phyloP scores from a whole-genome alignment of 1,284 basidiomycete species.

The Sporisorium reilianum region DNA sequence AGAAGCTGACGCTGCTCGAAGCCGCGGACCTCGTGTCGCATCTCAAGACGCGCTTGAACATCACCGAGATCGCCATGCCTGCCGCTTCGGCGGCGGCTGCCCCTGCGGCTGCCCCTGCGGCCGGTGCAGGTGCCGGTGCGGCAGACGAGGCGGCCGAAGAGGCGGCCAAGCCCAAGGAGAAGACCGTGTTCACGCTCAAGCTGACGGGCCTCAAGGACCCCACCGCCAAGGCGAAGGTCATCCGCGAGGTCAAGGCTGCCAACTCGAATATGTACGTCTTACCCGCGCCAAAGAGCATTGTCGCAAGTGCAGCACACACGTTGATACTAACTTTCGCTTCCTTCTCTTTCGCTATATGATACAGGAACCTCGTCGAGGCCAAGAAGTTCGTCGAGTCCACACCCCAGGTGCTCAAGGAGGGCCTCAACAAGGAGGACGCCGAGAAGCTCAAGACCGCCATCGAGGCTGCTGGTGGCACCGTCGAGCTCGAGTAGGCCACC shows the following conservation, averaged over 20 bases:
- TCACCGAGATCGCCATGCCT: conserved; percentile 97
- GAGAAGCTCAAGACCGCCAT: conserved; percentile 94
- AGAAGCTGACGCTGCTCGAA: conserved; percentile 88
- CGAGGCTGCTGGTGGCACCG: conserved; percentile 87
- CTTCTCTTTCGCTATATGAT: background rate
- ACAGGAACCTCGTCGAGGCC: conserved; percentile 74
- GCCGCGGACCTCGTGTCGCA: conserved; percentile 94
- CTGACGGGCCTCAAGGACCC: conserved; percentile 64
- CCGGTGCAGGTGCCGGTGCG: conserved; percentile 6
- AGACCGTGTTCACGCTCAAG: conserved; percentile 95
- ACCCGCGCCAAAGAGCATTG: too few relatives aligned
- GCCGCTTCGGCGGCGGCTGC: conserved; percentile 74
- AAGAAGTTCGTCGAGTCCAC: conserved; percentile 99
- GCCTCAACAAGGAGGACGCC: conserved; percentile 94
- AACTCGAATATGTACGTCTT: conserved; percentile 60
- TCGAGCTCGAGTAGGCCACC: conserved; percentile 73
- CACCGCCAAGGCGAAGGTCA: conserved; percentile 87
- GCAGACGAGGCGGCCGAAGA: conserved; percentile 72
- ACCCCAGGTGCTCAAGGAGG: conserved; percentile 95
- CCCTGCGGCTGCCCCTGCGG: conserved; percentile 33
- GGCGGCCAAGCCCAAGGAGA: conserved; percentile 97
- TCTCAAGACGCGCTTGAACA: conserved; percentile 95
- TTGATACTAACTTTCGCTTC: background rate
- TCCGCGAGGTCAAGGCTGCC: conserved; percentile 92
- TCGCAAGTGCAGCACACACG: background rate